Evolutionary conservation across 805 yeast species (phyloP).

Genomic region (Metschnikowia peoriensis): DNA sequence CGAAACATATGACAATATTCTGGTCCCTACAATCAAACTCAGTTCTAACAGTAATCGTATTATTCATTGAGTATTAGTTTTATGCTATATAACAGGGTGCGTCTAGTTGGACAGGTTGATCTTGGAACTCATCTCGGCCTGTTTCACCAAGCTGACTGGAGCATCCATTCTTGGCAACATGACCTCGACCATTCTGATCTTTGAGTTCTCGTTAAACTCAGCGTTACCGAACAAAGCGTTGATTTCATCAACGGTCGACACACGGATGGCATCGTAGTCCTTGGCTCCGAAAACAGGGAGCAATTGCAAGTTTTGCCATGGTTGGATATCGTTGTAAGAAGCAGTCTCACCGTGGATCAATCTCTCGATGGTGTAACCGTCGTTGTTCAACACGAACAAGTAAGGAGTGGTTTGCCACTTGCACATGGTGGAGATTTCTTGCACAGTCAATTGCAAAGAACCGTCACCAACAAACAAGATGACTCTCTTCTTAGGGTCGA

Average conservation of each 20-base stretch:
- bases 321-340: slow-evolving; percentile 37
- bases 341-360: slow-evolving; percentile 39
- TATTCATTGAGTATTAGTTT: background rate
- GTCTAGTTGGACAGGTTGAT: slow-evolving; percentile 19
- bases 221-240: slow-evolving; percentile 25
- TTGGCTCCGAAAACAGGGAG: slow-evolving; percentile 33
- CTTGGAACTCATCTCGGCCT: slow-evolving; percentile 33
- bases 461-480: slow-evolving; percentile 43
- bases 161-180: slow-evolving; percentile 39
- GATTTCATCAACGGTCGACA: slow-evolving; percentile 27
- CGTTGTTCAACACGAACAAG: slow-evolving; percentile 40
- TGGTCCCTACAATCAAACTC: background rate
- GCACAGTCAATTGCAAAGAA: slow-evolving; percentile 42
- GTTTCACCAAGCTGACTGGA: slow-evolving; percentile 35
- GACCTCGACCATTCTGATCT: slow-evolving; percentile 36
- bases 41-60: background rate
- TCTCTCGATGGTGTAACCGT: slow-evolving; percentile 41
- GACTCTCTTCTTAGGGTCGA: slow-evolving; percentile 31
- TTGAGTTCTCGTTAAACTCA: slow-evolving; percentile 29
- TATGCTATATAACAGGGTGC: too few species aligned
- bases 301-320: slow-evolving; percentile 36
- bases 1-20: too few species aligned
- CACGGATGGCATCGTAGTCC: slow-evolving; percentile 26
- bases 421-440: slow-evolving; percentile 39
- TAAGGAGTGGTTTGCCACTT: slow-evolving; percentile 34